Evolutionary conservation across 805 yeast species (phyloP).

Genomic region (Jamesozyma gamospora): DNA sequence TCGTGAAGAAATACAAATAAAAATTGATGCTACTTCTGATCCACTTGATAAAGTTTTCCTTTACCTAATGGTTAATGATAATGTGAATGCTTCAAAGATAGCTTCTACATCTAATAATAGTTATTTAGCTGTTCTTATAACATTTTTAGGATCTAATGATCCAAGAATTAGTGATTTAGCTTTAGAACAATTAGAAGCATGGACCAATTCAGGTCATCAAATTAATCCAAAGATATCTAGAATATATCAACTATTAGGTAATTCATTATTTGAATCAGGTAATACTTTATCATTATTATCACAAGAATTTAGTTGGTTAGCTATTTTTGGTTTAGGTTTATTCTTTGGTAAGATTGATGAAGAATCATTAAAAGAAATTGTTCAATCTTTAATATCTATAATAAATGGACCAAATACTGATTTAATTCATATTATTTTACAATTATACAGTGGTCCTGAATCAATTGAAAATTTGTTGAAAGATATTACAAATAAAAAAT

Average conservation of each 20-base stretch:
- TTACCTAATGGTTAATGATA: constrained; percentile 42
- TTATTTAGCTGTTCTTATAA: constrained; percentile 61
- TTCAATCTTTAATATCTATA: constrained; percentile 8
- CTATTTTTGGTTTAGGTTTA: constrained; percentile 48
- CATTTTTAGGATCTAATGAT: constrained; percentile 66
- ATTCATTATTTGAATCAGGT: constrained; percentile 31
- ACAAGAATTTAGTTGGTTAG: constrained; percentile 53
- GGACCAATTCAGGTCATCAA: constrained; percentile 41
- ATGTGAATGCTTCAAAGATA: constrained; percentile 48
- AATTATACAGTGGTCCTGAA: constrained; percentile 11
- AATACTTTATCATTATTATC: constrained; percentile 28
- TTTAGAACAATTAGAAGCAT: constrained; percentile 48
- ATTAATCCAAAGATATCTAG: constrained; percentile 45
- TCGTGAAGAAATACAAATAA: constrained; percentile 26
- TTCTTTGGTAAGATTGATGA: constrained; percentile 49
- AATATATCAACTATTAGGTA: constrained; percentile 56
- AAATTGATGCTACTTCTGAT: constrained; percentile 29
- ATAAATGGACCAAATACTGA: constrained; percentile 4
- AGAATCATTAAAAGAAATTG: constrained; percentile 27
- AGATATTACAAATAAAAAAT: constrained; percentile 5
- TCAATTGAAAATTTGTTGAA: constrained; percentile 11
- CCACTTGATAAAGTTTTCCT: constrained; percentile 43
- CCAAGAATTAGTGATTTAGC: constrained; percentile 48
- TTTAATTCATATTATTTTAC: constrained; percentile 8
- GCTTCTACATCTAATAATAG: constrained; percentile 55